Evolutionary conservation across 2,329 filamentous ascomycete species (phyloP).

Genomic region (Claviceps pazoutovae): DNA sequence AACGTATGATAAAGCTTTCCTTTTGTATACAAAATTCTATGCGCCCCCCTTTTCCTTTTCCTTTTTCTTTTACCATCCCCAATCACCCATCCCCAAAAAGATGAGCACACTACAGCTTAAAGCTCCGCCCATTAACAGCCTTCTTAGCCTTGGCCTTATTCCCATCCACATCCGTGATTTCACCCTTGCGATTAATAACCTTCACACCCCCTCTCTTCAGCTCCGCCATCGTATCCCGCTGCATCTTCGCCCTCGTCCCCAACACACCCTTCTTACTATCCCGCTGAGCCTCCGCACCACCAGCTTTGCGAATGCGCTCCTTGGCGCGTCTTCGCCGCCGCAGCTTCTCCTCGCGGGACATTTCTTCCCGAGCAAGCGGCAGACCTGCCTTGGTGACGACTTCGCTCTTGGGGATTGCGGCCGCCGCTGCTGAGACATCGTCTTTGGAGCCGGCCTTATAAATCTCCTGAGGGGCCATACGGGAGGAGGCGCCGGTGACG

Average conservation of each 20-base stretch:
- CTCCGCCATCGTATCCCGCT: slow-evolving; percentile 42
- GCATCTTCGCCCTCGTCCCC: slow-evolving; percentile 41
- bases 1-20: not conserved
- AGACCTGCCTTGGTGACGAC: slow-evolving; percentile 65
- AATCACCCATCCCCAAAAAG: not conserved
- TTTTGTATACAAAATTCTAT: no score
- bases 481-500: slow-evolving; percentile 52
- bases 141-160: slow-evolving; percentile 50
- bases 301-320: slow-evolving; percentile 65
- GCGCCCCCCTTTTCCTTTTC: not conserved
- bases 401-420: slow-evolving; percentile 49
- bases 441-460: slow-evolving; percentile 55
- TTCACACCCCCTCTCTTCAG: slow-evolving; percentile 79
- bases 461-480: slow-evolving; percentile 86
- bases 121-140: slow-evolving; percentile 39
- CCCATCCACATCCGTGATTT: slow-evolving; percentile 71
- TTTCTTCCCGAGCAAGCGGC: slow-evolving; percentile 69
- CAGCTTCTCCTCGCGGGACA: slow-evolving; percentile 74
- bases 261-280: slow-evolving; percentile 17
- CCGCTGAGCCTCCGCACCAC: slow-evolving; percentile 23
- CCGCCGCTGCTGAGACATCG: slow-evolving; percentile 23
- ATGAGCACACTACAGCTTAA: slow-evolving; percentile 38
- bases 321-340: slow-evolving; percentile 67
- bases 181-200: slow-evolving; percentile 82
- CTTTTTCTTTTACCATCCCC: no score